Base-by-base conservation (phyloP, 192 early-diverging fungal species). In the Entomortierella chlamydospora region DNA sequence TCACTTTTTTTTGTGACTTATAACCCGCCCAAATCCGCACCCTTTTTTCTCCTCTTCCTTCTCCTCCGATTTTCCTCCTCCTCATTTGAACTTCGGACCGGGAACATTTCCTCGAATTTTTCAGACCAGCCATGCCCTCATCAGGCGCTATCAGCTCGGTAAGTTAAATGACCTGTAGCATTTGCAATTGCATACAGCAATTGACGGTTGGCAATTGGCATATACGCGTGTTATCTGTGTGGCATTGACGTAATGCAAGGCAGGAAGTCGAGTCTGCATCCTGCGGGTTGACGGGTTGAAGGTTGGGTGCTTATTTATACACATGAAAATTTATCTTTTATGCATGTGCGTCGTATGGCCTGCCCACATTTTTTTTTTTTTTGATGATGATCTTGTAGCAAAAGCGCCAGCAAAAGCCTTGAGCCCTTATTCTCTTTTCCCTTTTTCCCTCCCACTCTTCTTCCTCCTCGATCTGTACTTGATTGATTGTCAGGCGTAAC, bases 131-230 rank as follows among this genome's bases (percentile, higher is more conserved):
- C 25, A 63, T 62, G 70, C 59, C 70, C 22, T 57, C 70, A 4
- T 34, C 56, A 10, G 71, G 71, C 37, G 71, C 71, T 37, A 73
- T 73, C 63, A 73, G 71, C 42, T 73, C 71, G 61, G 71, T 73
- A 73, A 73, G 71, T 60, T 41, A 7, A 39, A 30, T 11, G 6
- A 23, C 5, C 17, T 2, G 34, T 57, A 57, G 2, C 15, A 25
- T 17, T 15, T 29, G 15, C 23, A 54, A 26, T 29, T 29, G 15
- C 10, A 28, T 13, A 54, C 6, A 28, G 10, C 7, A 54, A 25
- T 51, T 41, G 6, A 9, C 7, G 39, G 45, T 17, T 20, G 12
- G 12, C 15, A 12, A 4, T 15, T 47, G 45, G 45, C 12, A 20
- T 12, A 47, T 20, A 7, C 10, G 34, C 10, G 34, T 37, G 4